Percentiles rank a stretch among this genome's conserved stretches.
Conservation (phyloP, 345 rosid genomes). For the Euphorbia tirucalli region DNA sequence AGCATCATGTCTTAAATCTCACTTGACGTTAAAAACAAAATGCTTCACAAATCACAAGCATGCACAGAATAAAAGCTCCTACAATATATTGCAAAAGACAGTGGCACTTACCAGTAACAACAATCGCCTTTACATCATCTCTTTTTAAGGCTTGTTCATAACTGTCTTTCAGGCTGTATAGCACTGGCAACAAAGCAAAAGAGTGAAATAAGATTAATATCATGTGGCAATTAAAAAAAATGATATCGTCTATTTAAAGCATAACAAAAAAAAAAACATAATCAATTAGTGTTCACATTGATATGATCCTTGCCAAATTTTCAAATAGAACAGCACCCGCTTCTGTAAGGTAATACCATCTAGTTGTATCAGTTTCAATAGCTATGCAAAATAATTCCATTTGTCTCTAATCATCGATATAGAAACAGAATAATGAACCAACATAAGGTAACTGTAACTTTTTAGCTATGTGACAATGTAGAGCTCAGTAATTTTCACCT, state of each 20-base stretch:
- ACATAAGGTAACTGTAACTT: neutral
- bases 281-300: neutral
- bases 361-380: neutral
- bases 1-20: slow-evolving; percentile 8
- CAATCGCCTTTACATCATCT: slow-evolving; percentile 94
- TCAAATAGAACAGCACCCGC: neutral
- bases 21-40: neutral
- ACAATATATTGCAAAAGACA: neutral
- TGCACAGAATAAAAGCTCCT: neutral
- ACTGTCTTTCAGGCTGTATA: slow-evolving; percentile 68
- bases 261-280: neutral
- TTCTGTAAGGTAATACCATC: neutral
- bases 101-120: slow-evolving; percentile 58
- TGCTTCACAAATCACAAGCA: neutral
- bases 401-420: neutral
- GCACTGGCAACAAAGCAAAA: slow-evolving; percentile 41
- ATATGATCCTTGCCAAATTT: neutral
- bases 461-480: neutral
- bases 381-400: neutral
- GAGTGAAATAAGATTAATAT: slow-evolving; percentile 5
- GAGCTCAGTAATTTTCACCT: neutral
- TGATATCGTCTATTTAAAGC: no score
- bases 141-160: slow-evolving; percentile 71
- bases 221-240: neutral
- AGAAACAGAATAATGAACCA: neutral